These are phyloP conservation scores for Mycena rosella DNA, from an alignment of 768 basidiomycete genomes.

Conservation along the genomic window DNA sequence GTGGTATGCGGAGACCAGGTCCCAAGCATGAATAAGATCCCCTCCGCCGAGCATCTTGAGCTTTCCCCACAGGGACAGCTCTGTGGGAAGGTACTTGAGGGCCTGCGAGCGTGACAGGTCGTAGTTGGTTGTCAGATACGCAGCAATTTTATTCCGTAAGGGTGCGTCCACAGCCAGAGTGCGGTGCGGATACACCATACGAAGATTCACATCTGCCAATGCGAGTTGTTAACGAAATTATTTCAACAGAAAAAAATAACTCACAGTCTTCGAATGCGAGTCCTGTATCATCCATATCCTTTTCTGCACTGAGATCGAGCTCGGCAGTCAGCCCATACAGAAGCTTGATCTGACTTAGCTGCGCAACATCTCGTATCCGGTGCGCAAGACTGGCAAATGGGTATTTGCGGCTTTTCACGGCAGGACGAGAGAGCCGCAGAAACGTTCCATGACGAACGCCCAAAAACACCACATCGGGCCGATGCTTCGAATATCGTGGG, in stretches of 20 bases:
- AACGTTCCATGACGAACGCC: conserved; percentile 27
- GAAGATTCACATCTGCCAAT: conserved; percentile 1
- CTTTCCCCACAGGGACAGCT: conserved; percentile 14
- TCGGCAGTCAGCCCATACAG: conserved; percentile 2
- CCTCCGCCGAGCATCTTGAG: neutral
- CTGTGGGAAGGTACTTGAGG: neutral
- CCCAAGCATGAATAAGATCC: conserved; percentile 15
- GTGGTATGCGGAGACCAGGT: conserved; percentile 5
- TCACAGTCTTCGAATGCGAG: conserved; percentile 7
- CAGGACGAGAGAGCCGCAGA: conserved; percentile 16
- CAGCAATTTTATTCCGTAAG: neutral
- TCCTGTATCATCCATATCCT: conserved; percentile 2
- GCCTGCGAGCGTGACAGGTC: neutral
- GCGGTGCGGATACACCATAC: conserved; percentile 20
- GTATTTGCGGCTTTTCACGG: conserved; percentile 11
- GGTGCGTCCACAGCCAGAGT: neutral
- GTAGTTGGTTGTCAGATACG: conserved; percentile 9
- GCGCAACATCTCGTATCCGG: conserved; percentile 2
- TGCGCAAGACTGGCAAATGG: conserved; percentile 17
- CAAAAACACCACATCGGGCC: conserved; percentile 20
- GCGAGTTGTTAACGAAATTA: neutral
- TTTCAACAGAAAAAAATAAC: neutral
- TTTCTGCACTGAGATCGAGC: conserved; percentile 10
- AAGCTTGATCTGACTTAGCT: conserved; percentile 8
- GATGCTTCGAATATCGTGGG: neutral